phyloP scores from a whole-genome alignment of 2,329 filamentous ascomycete species.

The Aspergillus spinulosporus region DNA sequence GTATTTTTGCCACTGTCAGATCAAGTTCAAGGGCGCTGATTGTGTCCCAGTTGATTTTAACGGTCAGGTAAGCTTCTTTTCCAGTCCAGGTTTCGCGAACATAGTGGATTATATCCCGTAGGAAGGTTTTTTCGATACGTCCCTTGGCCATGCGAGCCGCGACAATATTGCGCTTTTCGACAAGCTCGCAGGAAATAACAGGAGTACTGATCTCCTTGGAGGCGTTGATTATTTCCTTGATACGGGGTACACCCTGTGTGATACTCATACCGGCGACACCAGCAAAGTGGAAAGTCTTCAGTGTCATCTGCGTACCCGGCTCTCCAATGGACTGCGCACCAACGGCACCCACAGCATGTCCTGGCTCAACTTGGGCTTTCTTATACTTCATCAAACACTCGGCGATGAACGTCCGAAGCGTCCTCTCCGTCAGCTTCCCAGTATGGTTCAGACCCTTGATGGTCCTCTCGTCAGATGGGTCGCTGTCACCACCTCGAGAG shows the following conservation, averaged over 20 bases:
- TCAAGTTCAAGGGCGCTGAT: slow-evolving; percentile 81
- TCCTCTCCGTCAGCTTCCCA: slow-evolving; percentile 76
- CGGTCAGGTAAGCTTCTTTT: slow-evolving; percentile 71
- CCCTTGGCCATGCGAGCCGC: slow-evolving; percentile 90
- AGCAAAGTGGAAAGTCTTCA: slow-evolving; percentile 99
- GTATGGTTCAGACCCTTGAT: slow-evolving; percentile 62
- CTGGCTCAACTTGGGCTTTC: slow-evolving; percentile 86
- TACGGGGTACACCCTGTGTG: slow-evolving; percentile 97
- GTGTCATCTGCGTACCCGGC: slow-evolving; percentile 97
- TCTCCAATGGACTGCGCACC: slow-evolving; percentile 98
- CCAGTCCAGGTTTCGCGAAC: slow-evolving; percentile 88
- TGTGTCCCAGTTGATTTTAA: slow-evolving; percentile 77
- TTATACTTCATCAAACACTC: slow-evolving; percentile 88
- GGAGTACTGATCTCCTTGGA: slow-evolving; percentile 92
- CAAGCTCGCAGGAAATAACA: slow-evolving; percentile 82
- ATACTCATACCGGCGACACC: slow-evolving; percentile 99
- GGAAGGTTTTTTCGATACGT: slow-evolving; percentile 89
- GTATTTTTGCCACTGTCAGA: slow-evolving; percentile 71
- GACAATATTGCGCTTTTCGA: slow-evolving; percentile 71
- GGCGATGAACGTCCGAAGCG: slow-evolving; percentile 72
- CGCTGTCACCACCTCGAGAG: slow-evolving; percentile 34
- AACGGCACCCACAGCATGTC: slow-evolving; percentile 92
- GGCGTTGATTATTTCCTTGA: slow-evolving; percentile 99
- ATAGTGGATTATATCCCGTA: slow-evolving; percentile 76
- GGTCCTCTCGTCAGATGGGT: slow-evolving; percentile 31